These are phyloP conservation scores for Neurospora terricola DNA, from an alignment of 495 filamentous ascomycete genomes.

Conservation along the genomic window DNA sequence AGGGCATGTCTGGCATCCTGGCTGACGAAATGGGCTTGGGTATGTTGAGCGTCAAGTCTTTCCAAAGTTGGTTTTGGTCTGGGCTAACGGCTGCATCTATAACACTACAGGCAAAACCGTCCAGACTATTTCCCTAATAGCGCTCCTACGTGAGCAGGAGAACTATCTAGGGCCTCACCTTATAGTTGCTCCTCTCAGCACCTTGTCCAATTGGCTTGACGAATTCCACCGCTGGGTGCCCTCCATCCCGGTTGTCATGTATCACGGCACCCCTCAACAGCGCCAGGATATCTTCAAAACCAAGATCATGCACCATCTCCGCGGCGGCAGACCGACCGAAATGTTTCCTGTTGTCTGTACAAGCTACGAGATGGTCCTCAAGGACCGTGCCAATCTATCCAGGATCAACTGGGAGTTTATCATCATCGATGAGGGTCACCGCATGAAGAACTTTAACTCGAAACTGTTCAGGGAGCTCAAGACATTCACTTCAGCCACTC, in stretches of 20 bases:
- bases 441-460: constrained; percentile 94
- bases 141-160: constrained; percentile 77
- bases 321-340: constrained; percentile 33
- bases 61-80: background rate
- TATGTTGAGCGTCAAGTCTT: constrained; percentile 5
- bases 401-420: constrained; percentile 93
- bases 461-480: constrained; percentile 81
- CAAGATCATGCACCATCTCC: constrained; percentile 48
- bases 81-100: background rate
- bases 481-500: constrained; percentile 77
- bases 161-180: constrained; percentile 75
- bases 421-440: constrained; percentile 95
- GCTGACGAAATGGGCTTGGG: constrained; percentile 97
- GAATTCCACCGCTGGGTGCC: constrained; percentile 90
- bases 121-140: constrained; percentile 85
- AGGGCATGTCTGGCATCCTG: constrained; percentile 88
- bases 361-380: constrained; percentile 90
- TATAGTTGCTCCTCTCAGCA: constrained; percentile 83
- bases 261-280: constrained; percentile 72
- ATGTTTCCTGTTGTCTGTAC: constrained; percentile 89
- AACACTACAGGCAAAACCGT: constrained; percentile 59
- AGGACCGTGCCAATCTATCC: constrained; percentile 67
- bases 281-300: constrained; percentile 60
- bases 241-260: constrained; percentile 73
- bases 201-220: constrained; percentile 91